Evolutionary conservation across 306 rosid species (phyloP).

Genomic region (Ammopiptanthus mongolicus): DNA sequence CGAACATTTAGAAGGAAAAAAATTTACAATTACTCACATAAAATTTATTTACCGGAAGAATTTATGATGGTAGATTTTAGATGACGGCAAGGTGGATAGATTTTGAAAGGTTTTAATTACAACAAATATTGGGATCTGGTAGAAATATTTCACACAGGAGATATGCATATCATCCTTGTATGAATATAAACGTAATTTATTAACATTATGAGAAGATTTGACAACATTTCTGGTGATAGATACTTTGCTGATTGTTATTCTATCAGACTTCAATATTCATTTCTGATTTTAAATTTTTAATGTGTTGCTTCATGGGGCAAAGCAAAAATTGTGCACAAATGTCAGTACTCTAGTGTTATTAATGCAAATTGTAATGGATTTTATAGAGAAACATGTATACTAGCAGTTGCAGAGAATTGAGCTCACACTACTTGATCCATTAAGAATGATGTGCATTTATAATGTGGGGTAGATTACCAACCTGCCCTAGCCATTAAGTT

Average conservation of each 20-base stretch:
- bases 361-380: not conserved
- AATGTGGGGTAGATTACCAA: not conserved
- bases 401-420: not conserved
- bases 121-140: conserved; percentile 4
- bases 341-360: not conserved
- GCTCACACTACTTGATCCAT: not conserved
- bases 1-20: not conserved
- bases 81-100: not conserved
- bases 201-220: not conserved
- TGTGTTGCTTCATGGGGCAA: not conserved
- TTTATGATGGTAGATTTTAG: not conserved
- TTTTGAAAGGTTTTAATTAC: conserved; percentile 13
- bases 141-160: not conserved
- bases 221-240: not conserved
- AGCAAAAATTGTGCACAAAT: not conserved
- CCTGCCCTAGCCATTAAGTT: not conserved
- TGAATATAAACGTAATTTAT: not conserved
- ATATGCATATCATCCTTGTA: not conserved
- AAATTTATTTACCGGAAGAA: not conserved
- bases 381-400: not conserved
- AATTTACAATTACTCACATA: not conserved
- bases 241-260: conserved; percentile 3
- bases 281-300: not conserved
- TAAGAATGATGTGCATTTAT: not conserved
- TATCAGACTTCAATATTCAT: not conserved